Evolutionary conservation across 257 asterid genomes (phyloP), one percentile per base, ranked within the genome.

Genomic region (Avicennia marina): DNA sequence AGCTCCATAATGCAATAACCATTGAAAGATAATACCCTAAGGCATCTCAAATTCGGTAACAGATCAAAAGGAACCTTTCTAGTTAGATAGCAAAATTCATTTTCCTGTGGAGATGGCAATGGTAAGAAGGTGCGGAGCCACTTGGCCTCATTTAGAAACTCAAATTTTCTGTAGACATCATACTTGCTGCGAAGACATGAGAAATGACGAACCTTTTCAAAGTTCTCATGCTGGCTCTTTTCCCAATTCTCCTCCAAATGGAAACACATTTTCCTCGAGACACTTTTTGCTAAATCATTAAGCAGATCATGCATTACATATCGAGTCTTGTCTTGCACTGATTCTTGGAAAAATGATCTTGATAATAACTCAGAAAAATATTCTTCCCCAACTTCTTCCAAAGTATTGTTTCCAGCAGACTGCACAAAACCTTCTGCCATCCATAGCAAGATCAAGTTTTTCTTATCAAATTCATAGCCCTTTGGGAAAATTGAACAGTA

Each of bases 341-440:
- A 63, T 48, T 72, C 74, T 58, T 75, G 76, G 54, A 75, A 69
- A 68, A 79, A 72, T 10, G 78, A 79, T 55, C 76, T 70, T 3
- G 80, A 70, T 25, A 60, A 36, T 61, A 79, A 64, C 70, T 79
- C 86, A 0, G 60, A 47, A 44, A 79, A 75, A 53, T 73, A 70
- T 20, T 53, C 67, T 29, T 67, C 63, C 7, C 76, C 86, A 24
- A 73, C 74, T 62, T 72, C 65, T 65, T 79, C 80, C 62, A 67
- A 51, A 11, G 73, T 60, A 13, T 43, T 49, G 5, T 41, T 52
- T 11, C 65, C 70, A 20, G 42, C 22, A 1, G 67, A 58, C 44
- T 70, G 80, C 58, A 76, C 60, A 44, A 79, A 73, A 15, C 82
- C 80, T 75, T 79, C 86, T 22, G 79, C 86, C 82, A 79, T 75